A percentile compares a stretch with the other conserved stretches of the same genome.
Evolutionary conservation across 805 yeast species (phyloP).

Genomic region (Nakazawaea holstii): DNA sequence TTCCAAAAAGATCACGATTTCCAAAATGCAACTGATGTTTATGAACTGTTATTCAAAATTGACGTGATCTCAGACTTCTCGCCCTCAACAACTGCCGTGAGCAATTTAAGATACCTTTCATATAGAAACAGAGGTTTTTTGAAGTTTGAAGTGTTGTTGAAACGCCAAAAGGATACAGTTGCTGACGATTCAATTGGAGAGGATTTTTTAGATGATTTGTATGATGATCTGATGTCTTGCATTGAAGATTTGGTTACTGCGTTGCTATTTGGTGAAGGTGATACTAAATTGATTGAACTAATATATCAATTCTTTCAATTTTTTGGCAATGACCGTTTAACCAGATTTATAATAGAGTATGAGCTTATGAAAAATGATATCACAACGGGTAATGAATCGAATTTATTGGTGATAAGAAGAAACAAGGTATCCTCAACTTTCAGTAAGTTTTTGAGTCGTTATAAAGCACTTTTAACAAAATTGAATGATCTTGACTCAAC

Average conservation of each 20-base stretch:
- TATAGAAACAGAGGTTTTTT: constrained; percentile 80
- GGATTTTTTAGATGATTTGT: constrained; percentile 15
- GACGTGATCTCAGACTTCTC: constrained; percentile 51
- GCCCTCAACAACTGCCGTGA: constrained; percentile 61
- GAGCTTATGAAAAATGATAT: constrained; percentile 39
- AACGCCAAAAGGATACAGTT: constrained; percentile 13
- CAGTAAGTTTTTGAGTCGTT: background rate
- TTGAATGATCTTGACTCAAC: constrained; percentile 3
- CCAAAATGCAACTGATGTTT: constrained; percentile 45
- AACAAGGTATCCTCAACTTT: constrained; percentile 2
- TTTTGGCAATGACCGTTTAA: constrained; percentile 42
- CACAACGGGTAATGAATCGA: constrained; percentile 10
- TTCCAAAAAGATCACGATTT: constrained; percentile 48
- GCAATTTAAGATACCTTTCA: constrained; percentile 68
- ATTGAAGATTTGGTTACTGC: constrained; percentile 64
- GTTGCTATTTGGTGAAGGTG: constrained; percentile 63
- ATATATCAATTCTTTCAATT: constrained; percentile 46
- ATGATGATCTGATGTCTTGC: constrained; percentile 20
- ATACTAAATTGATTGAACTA: constrained; percentile 44
- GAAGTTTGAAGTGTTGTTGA: constrained; percentile 37
- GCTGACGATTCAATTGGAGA: constrained; percentile 22
- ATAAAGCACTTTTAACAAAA: constrained; percentile 1
- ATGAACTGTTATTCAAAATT: constrained; percentile 58
- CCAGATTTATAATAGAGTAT: constrained; percentile 56
- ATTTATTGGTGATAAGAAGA: constrained; percentile 6